Base-by-base conservation (phyloP, 805 yeast species). In the Teunomyces aglyptinius region DNA sequence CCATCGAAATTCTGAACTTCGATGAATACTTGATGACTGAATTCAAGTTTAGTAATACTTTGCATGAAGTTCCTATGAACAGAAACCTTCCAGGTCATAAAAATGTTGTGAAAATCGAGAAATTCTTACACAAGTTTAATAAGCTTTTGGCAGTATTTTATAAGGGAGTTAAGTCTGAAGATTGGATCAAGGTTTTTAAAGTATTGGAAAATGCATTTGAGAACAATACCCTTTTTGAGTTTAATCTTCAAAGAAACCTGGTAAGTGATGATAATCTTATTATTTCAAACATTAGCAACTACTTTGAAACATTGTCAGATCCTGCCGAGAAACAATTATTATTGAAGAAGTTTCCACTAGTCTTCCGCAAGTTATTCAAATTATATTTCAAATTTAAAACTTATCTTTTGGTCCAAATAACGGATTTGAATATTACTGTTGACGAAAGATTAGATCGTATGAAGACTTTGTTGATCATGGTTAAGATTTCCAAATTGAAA, bases 151-250 rank as follows among this genome's bases (percentile, higher is more conserved):
- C 77, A 2, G 76, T 78, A 3, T 71, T 85, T 27, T 82, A 85
- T 59, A 70, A 67, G 22, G 76, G 80, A 8, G 76, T 85, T 28
- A 75, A 81, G 10, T 63, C 81, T 10, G 79, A 78, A 49, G 96
- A 91, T 55, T 92, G 97, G 97, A 71, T 89, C 43, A 76, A 77
- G 46, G 78, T 85, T 3, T 86, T 80, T 60, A 92, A 89, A 57
- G 66, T 83, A 1, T 65, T 92, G 38, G 97, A 91, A 60, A 69
- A 79, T 27, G 84, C 85, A 49, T 79, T 84, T 20, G 79, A 80
- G 18, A 81, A 77, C 41, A 66, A 79, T 8, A 77, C 84, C 6
- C 67, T 89, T 47, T 83, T 86, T 59, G 71, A 76, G 42, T 78
- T 82, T 60, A 77, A 65, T 49, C 64, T 67, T 46, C 82, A 70